A percentile compares a stretch with the other conserved stretches of the same genome.
Conservation (phyloP, 257 asterid genomes). For the Gentiana dahurica region DNA sequence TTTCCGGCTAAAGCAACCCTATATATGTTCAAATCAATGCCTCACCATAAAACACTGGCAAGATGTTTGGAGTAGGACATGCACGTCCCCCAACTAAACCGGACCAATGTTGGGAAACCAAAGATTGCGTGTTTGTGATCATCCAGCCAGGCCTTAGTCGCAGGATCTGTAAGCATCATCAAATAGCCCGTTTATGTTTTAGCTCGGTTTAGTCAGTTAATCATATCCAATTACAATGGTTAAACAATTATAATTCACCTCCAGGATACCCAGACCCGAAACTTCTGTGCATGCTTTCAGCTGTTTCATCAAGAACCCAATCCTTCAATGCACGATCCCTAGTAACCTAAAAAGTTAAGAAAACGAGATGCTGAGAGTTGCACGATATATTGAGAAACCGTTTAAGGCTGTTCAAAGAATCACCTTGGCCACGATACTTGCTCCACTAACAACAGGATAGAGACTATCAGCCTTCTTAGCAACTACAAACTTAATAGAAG, state of each 20-base stretch:
- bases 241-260: conserved; percentile 30
- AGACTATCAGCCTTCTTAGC: conserved; percentile 98
- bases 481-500: conserved; percentile 73
- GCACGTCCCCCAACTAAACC: conserved; percentile 99
- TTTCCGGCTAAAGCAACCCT: no score
- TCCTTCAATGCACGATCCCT: conserved; percentile 80
- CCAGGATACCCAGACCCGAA: conserved; percentile 98
- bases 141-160: conserved; percentile 81
- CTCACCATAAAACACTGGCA: conserved; percentile 81
- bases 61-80: conserved; percentile 49
- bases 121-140: conserved; percentile 74
- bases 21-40: background rate
- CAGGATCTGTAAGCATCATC: conserved; percentile 51
- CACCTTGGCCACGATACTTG: conserved; percentile 99
- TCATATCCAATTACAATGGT: no score
- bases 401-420: conserved; percentile 9
- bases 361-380: background rate
- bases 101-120: conserved; percentile 91
- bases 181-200: background rate
- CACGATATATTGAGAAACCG: background rate
- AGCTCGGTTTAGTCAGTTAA: no score
- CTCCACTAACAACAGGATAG: conserved; percentile 97
- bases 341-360: conserved; percentile 52
- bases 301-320: conserved; percentile 81
- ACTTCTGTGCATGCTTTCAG: conserved; percentile 51